Percentiles rank a stretch among this genome's conserved stretches.
Evolutionary conservation across 805 yeast species (phyloP).

Genomic region (Cyberlindnera xishuangbannaensis): DNA sequence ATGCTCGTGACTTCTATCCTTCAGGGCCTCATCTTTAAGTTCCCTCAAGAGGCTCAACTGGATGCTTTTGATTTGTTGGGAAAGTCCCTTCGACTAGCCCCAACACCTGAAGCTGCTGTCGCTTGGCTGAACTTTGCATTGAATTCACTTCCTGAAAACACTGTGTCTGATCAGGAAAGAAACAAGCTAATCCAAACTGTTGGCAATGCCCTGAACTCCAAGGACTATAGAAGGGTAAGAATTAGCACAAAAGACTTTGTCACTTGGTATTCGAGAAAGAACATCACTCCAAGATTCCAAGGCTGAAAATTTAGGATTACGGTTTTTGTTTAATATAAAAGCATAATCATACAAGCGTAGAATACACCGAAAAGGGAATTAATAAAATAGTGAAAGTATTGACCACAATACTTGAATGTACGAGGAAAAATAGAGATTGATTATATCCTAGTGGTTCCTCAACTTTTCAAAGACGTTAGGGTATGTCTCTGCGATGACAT

Average conservation of each 20-base stretch:
- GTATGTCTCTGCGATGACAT: slow-evolving; percentile 56
- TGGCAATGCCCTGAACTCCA: slow-evolving; percentile 54
- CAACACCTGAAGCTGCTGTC: slow-evolving; percentile 31
- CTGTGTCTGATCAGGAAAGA: slow-evolving; percentile 64
- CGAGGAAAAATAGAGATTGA: too few species aligned
- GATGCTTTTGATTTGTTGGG: slow-evolving; percentile 74
- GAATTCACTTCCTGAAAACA: slow-evolving; percentile 50
- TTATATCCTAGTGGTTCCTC: slow-evolving; percentile 17
- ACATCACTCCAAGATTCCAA: slow-evolving; percentile 43
- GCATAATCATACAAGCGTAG: background rate
- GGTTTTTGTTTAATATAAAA: background rate
- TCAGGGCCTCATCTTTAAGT: slow-evolving; percentile 63
- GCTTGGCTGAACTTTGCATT: slow-evolving; percentile 60
- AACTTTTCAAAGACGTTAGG: slow-evolving; percentile 62
- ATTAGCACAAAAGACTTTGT: slow-evolving; percentile 70
- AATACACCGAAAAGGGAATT: background rate
- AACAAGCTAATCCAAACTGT: slow-evolving; percentile 53
- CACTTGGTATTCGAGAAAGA: slow-evolving; percentile 76
- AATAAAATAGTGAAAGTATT: too few species aligned
- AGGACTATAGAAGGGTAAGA: slow-evolving; percentile 70
- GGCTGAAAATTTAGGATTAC: background rate
- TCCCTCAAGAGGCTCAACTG: slow-evolving; percentile 60
- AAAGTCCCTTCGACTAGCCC: slow-evolving; percentile 51
- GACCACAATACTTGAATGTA: too few species aligned
- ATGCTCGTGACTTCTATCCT: slow-evolving; percentile 46